Conservation (phyloP, 768 basidiomycete species). For the Trametopsis cervina region DNA sequence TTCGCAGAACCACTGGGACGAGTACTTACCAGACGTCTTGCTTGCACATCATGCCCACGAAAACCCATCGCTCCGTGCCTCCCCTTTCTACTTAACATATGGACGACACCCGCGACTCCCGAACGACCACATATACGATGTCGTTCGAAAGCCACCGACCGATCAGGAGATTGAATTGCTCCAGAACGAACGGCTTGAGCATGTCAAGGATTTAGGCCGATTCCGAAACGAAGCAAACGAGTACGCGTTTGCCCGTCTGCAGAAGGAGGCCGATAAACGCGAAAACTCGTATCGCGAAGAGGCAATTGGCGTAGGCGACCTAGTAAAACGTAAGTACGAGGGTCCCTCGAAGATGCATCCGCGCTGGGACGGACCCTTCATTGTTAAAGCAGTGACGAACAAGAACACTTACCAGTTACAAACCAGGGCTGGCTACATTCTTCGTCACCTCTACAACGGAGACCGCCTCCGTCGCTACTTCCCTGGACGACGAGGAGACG, state of each 20-base stretch:
- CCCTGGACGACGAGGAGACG: neutral
- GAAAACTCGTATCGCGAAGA: constrained; percentile 14
- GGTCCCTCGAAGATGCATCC: constrained; percentile 17
- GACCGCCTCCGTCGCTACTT: neutral
- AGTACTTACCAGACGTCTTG: constrained; percentile 15
- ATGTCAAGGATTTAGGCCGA: constrained; percentile 14
- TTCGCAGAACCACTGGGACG: constrained; percentile 7
- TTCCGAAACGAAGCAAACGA: constrained; percentile 15
- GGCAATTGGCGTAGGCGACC: neutral
- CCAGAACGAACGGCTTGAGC: constrained; percentile 13
- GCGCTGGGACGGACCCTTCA: constrained; percentile 20
- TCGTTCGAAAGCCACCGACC: constrained; percentile 13
- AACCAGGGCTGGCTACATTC: constrained; percentile 3
- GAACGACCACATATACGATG: constrained; percentile 11
- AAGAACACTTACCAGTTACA: constrained; percentile 20
- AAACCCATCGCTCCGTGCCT: constrained; percentile 9
- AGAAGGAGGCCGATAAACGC: constrained; percentile 3
- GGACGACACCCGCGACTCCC: constrained; percentile 15
- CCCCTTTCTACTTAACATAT: constrained; percentile 15
- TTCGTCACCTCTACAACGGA: neutral
- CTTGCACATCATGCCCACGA: constrained; percentile 16
- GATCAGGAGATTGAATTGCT: constrained; percentile 15
- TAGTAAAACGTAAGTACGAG: constrained; percentile 1
- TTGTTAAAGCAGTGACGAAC: constrained; percentile 9
- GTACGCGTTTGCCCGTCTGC: neutral